A percentile compares a stretch with the other conserved stretches of the same genome.
Evolutionary conservation across 768 basidiomycete genomes (phyloP).

Genomic region (Suillus subalutaceus): DNA sequence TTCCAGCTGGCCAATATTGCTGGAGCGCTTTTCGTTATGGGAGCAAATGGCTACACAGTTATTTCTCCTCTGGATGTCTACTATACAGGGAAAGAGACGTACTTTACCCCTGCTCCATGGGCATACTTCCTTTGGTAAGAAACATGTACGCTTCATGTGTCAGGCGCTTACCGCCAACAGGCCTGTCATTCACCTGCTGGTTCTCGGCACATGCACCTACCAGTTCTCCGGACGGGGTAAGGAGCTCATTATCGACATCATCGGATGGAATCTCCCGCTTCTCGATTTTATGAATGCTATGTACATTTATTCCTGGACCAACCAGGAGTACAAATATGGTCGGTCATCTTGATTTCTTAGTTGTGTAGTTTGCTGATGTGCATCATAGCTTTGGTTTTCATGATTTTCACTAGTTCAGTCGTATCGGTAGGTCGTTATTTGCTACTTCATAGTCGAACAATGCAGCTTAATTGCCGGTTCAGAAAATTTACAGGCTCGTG

Average conservation of each 20-base stretch:
- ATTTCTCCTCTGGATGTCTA: constrained; percentile 55
- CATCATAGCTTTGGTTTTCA: constrained; percentile 39
- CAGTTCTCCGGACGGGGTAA: constrained; percentile 60
- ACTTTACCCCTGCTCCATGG: constrained; percentile 67
- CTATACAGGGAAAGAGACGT: constrained; percentile 57
- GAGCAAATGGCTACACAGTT: constrained; percentile 62
- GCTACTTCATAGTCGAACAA: constrained; percentile 31
- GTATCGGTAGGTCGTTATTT: constrained; percentile 43
- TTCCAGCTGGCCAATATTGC: constrained; percentile 55
- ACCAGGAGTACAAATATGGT: constrained; percentile 49
- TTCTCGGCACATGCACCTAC: constrained; percentile 66
- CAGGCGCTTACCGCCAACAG: constrained; percentile 28
- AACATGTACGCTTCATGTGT: background rate
- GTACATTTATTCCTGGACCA: constrained; percentile 64
- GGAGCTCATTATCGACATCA: constrained; percentile 59
- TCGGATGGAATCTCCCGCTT: constrained; percentile 68
- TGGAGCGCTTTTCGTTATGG: constrained; percentile 58
- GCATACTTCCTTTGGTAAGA: constrained; percentile 64
- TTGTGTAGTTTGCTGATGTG: constrained; percentile 16
- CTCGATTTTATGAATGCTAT: constrained; percentile 65
- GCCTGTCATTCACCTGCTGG: constrained; percentile 66
- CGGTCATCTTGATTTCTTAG: constrained; percentile 20
- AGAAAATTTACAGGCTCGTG: constrained; percentile 69
- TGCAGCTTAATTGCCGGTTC: constrained; percentile 33
- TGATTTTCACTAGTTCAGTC: constrained; percentile 49